phyloP scores from a whole-genome alignment of 2,329 filamentous ascomycete genomes.

The Fusarium agapanthi region DNA sequence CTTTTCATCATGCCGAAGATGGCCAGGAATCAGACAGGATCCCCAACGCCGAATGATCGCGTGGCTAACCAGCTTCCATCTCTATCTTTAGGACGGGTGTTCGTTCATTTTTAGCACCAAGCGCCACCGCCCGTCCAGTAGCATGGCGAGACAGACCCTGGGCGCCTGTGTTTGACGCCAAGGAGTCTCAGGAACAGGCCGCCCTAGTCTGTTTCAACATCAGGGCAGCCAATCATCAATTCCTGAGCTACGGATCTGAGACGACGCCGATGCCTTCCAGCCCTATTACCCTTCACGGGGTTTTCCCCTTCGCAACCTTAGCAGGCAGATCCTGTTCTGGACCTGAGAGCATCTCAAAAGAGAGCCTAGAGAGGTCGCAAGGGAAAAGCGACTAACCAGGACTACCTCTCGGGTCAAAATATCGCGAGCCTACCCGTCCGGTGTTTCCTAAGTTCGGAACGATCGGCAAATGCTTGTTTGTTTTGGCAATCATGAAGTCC shows the following conservation, averaged over 20 bases:
- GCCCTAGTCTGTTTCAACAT: constrained; percentile 41
- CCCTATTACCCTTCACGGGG: constrained; percentile 7
- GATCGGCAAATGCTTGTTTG: neutral
- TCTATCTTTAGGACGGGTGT: constrained; percentile 1
- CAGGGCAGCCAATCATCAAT: constrained; percentile 37
- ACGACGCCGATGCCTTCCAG: constrained; percentile 18
- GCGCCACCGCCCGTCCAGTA: constrained; percentile 24
- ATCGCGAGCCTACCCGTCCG: neutral
- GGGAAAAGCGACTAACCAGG: neutral
- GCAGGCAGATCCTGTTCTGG: neutral
- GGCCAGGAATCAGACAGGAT: neutral
- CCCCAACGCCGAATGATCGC: neutral
- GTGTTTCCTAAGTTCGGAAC: neutral
- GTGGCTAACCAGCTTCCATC: neutral
- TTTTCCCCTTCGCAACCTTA: neutral
- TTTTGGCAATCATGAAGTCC: constrained; percentile 3
- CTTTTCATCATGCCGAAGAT: neutral
- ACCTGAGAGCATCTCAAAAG: neutral
- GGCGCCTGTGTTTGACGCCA: constrained; percentile 16
- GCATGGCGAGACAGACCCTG: neutral
- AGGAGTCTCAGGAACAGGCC: constrained; percentile 30
- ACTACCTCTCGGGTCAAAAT: neutral
- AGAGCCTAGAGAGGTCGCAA: neutral
- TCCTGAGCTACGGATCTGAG: constrained; percentile 22
- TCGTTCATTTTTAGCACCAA: constrained; percentile 39